A percentile compares a stretch with the other conserved stretches of the same genome.
Conservation (phyloP, 164 flowering plant genomes). For the Vitis amurensis region DNA sequence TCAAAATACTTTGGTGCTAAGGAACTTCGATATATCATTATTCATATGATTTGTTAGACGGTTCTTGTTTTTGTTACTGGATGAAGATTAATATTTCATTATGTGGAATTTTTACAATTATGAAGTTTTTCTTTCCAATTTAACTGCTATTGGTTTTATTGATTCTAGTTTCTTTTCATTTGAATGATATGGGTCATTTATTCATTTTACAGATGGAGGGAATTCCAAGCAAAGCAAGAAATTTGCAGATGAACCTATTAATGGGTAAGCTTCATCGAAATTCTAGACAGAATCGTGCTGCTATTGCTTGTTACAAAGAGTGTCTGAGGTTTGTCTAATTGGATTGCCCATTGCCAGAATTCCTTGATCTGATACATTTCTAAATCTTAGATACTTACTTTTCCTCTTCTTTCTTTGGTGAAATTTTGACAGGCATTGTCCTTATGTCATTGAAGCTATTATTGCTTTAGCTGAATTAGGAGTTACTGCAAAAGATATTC, state of each 20-base stretch:
- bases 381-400: not conserved
- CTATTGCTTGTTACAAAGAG: constrained; percentile 80
- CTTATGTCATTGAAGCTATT: constrained; percentile 83
- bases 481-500: constrained; percentile 78
- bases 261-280: constrained; percentile 87
- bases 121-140: not conserved
- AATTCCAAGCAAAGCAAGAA: constrained; percentile 85
- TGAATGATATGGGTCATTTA: not conserved
- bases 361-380: not conserved
- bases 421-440: constrained; percentile 66
- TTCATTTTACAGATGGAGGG: constrained; percentile 77
- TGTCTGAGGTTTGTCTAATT: constrained; percentile 70
- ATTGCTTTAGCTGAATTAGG: constrained; percentile 88
- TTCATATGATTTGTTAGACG: not conserved
- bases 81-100: not conserved
- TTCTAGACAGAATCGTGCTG: constrained; percentile 70
- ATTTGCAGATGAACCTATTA: constrained; percentile 73
- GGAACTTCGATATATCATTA: not conserved
- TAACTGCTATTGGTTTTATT: not conserved
- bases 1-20: not conserved
- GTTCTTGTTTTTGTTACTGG: not conserved
- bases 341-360: not conserved
- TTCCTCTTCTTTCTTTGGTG: not conserved
- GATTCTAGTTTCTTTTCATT: not conserved
- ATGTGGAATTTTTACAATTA: not conserved